Percentiles rank a stretch among this genome's conserved stretches.
These are phyloP conservation scores for Boechera divaricarpa DNA, from an alignment of 345 rosid genomes.

Conservation along the genomic window DNA sequence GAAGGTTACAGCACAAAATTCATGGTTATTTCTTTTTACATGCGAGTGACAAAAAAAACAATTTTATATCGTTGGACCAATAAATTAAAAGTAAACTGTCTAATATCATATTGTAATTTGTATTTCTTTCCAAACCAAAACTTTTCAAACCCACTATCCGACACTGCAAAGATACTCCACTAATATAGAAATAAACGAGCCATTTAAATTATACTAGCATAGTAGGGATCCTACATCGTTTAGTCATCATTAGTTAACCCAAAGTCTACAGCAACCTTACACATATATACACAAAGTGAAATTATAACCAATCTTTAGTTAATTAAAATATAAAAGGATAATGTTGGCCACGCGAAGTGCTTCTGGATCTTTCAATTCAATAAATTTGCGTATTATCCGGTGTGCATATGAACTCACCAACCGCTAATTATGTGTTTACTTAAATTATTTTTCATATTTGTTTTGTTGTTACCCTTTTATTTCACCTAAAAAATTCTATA, in stretches of 20 bases:
- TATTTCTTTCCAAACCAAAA: constrained; percentile 42
- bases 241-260: constrained; percentile 44
- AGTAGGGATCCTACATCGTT: constrained; percentile 45
- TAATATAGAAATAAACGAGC: constrained; percentile 27
- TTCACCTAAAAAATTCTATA: background rate
- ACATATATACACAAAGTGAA: constrained; percentile 34
- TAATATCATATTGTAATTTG: constrained; percentile 4
- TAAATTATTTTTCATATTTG: background rate
- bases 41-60: background rate
- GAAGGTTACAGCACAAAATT: background rate
- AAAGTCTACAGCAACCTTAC: constrained; percentile 38
- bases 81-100: constrained; percentile 4
- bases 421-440: constrained; percentile 32
- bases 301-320: constrained; percentile 35
- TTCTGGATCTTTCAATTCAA: constrained; percentile 23
- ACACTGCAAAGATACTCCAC: constrained; percentile 52
- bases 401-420: constrained; percentile 37
- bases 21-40: background rate
- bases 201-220: constrained; percentile 23
- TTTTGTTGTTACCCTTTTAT: background rate
- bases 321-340: constrained; percentile 35
- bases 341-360: constrained; percentile 37
- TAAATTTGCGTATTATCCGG: constrained; percentile 43
- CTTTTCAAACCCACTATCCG: constrained; percentile 46
- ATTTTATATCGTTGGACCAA: background rate